Percentiles rank a stretch among this genome's conserved stretches.
phyloP scores from a whole-genome alignment of 352 stramenopile genomes.

The Globisporangium emineosum region DNA sequence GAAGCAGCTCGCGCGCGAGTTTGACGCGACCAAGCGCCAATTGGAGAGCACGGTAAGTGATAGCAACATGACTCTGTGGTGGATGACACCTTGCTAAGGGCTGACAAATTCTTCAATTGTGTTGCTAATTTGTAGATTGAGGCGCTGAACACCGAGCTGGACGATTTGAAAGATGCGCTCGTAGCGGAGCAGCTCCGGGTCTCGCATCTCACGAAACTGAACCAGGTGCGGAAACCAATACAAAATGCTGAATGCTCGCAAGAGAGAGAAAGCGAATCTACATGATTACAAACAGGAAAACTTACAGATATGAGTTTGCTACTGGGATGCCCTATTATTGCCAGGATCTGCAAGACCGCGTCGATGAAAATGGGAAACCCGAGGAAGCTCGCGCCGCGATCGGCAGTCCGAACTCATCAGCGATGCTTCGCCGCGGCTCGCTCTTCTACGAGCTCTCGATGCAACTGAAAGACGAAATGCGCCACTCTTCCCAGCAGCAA shows the following conservation, averaged over 20 bases:
- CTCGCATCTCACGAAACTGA: slow-evolving; percentile 26
- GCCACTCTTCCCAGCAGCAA: slow-evolving; percentile 1
- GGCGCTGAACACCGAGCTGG: slow-evolving; percentile 24
- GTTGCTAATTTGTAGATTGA: slow-evolving; percentile 19
- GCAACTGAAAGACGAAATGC: slow-evolving; percentile 29
- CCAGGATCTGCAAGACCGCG: slow-evolving; percentile 30
- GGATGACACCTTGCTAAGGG: too few species aligned
- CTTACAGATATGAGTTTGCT: neutral
- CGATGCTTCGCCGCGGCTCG: slow-evolving; percentile 29
- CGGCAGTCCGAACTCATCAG: slow-evolving; percentile 9
- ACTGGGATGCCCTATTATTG: neutral
- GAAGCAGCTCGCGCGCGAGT: slow-evolving; percentile 10
- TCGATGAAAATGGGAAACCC: slow-evolving; percentile 1
- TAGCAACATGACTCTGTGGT: too few species aligned
- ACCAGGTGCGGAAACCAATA: slow-evolving; percentile 19
- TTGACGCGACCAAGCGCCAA: slow-evolving; percentile 12
- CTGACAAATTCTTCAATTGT: neutral
- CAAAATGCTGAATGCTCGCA: neutral
- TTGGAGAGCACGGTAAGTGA: slow-evolving; percentile 25
- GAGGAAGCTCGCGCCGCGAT: neutral
- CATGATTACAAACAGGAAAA: neutral
- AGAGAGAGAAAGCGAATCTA: neutral
- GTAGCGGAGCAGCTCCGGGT: slow-evolving; percentile 31
- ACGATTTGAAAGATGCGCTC: slow-evolving; percentile 37
- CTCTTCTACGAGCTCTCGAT: slow-evolving; percentile 47